A percentile compares a stretch with the other conserved stretches of the same genome.
These are phyloP conservation scores for Przewalskia tangutica DNA, from an alignment of 257 asterid genomes.

Conservation along the genomic window DNA sequence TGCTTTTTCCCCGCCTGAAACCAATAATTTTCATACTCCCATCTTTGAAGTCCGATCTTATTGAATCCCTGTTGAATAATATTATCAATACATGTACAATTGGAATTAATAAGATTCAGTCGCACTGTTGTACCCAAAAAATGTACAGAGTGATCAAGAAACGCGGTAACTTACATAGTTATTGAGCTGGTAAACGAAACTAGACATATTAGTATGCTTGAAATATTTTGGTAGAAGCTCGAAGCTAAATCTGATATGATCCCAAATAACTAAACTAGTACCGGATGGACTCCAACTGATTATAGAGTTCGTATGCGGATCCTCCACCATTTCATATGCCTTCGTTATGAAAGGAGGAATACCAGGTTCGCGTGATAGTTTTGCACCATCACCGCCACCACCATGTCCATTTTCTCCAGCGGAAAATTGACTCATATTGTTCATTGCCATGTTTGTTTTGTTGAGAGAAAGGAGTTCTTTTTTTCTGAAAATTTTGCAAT, in stretches of 20 bases:
- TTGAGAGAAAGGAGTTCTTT: not conserved
- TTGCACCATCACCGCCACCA: not conserved
- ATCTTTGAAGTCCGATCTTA: conserved; percentile 42
- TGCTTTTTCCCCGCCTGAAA: conserved; percentile 39
- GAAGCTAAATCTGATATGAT: conserved; percentile 32
- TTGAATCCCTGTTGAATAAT: conserved; percentile 37
- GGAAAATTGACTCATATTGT: not conserved
- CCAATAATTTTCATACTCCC: conserved; percentile 41
- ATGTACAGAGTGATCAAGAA: not conserved
- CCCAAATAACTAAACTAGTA: conserved; percentile 41
- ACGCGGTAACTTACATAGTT: conserved; percentile 34
- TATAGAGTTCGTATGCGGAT: conserved; percentile 31
- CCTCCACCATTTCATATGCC: conserved; percentile 39
- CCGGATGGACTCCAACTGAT: conserved; percentile 44
- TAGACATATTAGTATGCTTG: conserved; percentile 45
- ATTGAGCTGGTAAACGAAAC: conserved; percentile 59
- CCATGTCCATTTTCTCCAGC: not conserved
- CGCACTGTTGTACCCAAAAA: too few relatives aligned
- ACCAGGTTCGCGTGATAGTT: not conserved
- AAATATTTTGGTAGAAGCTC: conserved; percentile 40
- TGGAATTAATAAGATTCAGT: not conserved
- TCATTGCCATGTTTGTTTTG: not conserved
- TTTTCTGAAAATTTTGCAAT: not conserved
- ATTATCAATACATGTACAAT: not conserved
- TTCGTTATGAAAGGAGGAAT: conserved; percentile 49